Percentiles rank a stretch among this genome's conserved stretches.
Evolutionary conservation across 805 yeast species (phyloP).

Genomic region (Hanseniaspora mollemarum): DNA sequence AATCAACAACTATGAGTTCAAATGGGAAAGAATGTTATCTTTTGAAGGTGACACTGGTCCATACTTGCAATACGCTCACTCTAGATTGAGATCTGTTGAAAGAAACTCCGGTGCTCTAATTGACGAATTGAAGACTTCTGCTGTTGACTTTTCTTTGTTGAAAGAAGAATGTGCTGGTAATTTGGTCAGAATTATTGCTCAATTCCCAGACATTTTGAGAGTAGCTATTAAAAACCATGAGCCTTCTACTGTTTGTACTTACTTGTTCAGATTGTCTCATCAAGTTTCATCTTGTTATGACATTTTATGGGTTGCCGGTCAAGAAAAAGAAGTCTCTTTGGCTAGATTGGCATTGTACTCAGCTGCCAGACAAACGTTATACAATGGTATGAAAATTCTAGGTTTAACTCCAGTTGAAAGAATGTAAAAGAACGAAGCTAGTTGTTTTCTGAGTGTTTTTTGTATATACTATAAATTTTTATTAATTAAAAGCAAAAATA

Average conservation of each 20-base stretch:
- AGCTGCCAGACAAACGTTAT: constrained; percentile 78
- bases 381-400: constrained; percentile 78
- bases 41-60: constrained; percentile 99
- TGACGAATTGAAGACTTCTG: constrained; percentile 32
- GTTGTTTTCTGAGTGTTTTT: background rate
- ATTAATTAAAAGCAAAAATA: too few species aligned
- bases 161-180: constrained; percentile 56
- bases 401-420: constrained; percentile 98
- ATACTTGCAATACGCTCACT: constrained; percentile 94
- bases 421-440: constrained; percentile 46
- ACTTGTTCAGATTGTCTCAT: constrained; percentile 82
- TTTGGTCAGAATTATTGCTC: constrained; percentile 67
- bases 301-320: constrained; percentile 93
- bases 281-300: constrained; percentile 94
- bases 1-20: constrained; percentile 87
- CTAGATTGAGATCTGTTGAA: constrained; percentile 88
- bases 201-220: constrained; percentile 67
- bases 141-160: constrained; percentile 50
- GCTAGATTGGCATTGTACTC: constrained; percentile 88
- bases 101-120: constrained; percentile 56
- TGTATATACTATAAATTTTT: background rate
- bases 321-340: constrained; percentile 68
- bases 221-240: constrained; percentile 75
- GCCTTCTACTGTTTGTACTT: constrained; percentile 90
- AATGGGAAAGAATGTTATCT: constrained; percentile 96